phyloP scores from a whole-genome alignment of 164 flowering plant genomes.

The Malania oleifera region DNA sequence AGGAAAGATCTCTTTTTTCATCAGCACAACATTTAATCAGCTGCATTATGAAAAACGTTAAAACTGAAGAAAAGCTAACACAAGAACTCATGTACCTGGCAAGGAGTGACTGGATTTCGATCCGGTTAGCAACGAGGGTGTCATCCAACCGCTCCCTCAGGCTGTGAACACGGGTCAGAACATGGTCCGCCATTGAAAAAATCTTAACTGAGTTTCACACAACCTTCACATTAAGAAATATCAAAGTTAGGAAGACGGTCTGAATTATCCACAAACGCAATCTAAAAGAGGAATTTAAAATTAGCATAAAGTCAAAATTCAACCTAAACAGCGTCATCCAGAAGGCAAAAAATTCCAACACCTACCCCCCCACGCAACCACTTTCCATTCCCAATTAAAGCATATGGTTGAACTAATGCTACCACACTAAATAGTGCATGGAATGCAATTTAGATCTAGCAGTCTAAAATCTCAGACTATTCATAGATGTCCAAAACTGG shows the following conservation, averaged over 20 bases:
- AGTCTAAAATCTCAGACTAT: no score
- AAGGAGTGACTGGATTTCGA: conserved; percentile 45
- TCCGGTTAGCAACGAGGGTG: conserved; percentile 40
- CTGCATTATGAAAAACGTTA: no score
- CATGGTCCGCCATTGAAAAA: conserved; percentile 29
- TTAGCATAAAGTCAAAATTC: conserved; percentile 2
- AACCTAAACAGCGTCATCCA: background rate
- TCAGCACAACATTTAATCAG: no score
- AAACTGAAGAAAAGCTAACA: no score
- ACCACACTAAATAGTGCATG: background rate
- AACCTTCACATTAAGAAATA: conserved; percentile 14
- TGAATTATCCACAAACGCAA: background rate
- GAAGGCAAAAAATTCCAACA: background rate
- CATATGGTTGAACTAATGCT: background rate
- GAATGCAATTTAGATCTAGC: background rate
- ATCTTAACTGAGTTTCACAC: background rate
- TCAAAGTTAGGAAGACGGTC: conserved; percentile 4
- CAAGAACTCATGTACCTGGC: no score
- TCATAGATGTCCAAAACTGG: no score
- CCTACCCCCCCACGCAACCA: background rate
- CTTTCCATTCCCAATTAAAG: background rate
- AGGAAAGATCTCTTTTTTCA: no score
- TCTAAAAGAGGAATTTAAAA: background rate
- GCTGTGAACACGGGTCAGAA: conserved; percentile 60
- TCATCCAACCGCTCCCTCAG: conserved; percentile 57